Evolutionary conservation across 2,329 filamentous ascomycete species (phyloP).

Genomic region (Sporothrix euskadiensis): DNA sequence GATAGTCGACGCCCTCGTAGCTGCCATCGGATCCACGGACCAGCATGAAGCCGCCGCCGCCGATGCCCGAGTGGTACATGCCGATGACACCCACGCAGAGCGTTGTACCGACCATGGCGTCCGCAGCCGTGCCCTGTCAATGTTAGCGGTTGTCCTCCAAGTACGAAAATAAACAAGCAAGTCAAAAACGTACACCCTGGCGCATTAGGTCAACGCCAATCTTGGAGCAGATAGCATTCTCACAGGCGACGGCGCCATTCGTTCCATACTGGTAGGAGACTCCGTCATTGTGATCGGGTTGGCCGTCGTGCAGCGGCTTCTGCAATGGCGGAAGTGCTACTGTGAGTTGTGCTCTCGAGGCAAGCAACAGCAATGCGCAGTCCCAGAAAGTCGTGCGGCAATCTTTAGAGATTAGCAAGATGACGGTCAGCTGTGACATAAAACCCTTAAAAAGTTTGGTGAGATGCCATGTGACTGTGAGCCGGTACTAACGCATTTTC

Average conservation of each 20-base stretch:
- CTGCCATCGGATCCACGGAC: conserved; percentile 70
- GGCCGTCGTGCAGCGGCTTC: conserved; percentile 20
- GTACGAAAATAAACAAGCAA: neutral
- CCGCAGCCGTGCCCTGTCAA: conserved; percentile 68
- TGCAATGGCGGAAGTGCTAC: conserved; percentile 24
- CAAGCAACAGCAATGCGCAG: conserved; percentile 25
- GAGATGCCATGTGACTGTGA: neutral
- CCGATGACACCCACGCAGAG: conserved; percentile 74
- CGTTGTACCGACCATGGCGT: conserved; percentile 71
- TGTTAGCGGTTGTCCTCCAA: neutral
- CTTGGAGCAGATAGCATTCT: conserved; percentile 66
- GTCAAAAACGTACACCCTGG: conserved; percentile 44
- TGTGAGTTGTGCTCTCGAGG: conserved; percentile 7
- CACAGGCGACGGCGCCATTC: conserved; percentile 67
- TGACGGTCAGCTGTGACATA: neutral
- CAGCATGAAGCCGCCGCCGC: conserved; percentile 88
- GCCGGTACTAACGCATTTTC: conserved; percentile 6
- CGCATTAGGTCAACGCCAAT: conserved; percentile 66
- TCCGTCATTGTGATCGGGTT: neutral
- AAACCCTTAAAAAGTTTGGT: no score
- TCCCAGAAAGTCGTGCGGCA: neutral
- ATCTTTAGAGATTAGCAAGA: neutral
- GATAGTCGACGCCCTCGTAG: conserved; percentile 86
- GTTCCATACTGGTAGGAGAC: conserved; percentile 6
- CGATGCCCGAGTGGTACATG: conserved; percentile 81